These are phyloP conservation scores for Jackrogersella minutella DNA, from an alignment of 495 filamentous ascomycete species.

Conservation along the genomic window DNA sequence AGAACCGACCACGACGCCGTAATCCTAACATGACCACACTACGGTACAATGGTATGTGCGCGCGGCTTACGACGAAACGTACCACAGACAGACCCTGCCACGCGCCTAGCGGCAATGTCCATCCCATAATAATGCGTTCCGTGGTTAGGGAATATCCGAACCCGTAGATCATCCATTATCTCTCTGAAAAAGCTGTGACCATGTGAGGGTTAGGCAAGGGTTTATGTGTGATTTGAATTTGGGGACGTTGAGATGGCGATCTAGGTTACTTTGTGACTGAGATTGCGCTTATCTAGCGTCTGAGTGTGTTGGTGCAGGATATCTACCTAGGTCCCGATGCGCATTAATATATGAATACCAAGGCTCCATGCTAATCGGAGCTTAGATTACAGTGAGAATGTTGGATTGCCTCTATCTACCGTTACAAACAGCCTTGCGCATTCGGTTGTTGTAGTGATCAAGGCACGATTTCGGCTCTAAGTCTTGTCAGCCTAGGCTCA, in stretches of 20 bases:
- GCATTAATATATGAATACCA: neutral
- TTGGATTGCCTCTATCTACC: neutral
- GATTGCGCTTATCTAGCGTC: slow-evolving; percentile 3
- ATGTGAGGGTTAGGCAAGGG: neutral
- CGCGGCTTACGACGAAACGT: slow-evolving; percentile 8
- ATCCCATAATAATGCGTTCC: slow-evolving; percentile 12
- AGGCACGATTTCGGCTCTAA: no score
- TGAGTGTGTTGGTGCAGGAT: neutral
- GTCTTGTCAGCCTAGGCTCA: no score
- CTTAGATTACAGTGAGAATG: slow-evolving; percentile 1
- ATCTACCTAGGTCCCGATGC: slow-evolving; percentile 1
- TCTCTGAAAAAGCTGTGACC: slow-evolving; percentile 3
- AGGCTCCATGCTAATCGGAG: slow-evolving; percentile 5
- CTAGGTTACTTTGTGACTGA: slow-evolving; percentile 1
- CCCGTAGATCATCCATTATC: slow-evolving; percentile 22
- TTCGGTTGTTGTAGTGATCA: neutral
- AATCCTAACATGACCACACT: neutral
- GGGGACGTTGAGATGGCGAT: neutral
- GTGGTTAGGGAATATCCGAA: slow-evolving; percentile 18
- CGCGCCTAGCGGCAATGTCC: slow-evolving; percentile 3
- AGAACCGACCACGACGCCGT: slow-evolving; percentile 1
- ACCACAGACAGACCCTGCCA: slow-evolving; percentile 9
- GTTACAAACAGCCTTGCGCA: slow-evolving; percentile 6
- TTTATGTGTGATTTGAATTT: slow-evolving; percentile 1
- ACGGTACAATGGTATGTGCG: neutral